Evolutionary conservation across 768 basidiomycete genomes (phyloP).

Genomic region (Xerocomus potaroensis): DNA sequence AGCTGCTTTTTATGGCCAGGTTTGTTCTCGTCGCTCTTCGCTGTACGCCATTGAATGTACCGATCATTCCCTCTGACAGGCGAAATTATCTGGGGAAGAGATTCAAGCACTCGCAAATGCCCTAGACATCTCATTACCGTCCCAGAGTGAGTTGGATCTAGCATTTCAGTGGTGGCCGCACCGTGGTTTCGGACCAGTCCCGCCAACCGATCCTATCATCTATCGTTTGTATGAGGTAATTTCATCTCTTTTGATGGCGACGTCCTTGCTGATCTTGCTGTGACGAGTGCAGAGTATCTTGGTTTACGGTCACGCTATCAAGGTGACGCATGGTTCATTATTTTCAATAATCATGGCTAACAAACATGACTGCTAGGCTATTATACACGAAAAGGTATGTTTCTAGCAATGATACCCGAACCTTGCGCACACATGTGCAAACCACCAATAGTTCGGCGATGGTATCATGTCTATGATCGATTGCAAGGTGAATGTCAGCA

Average conservation of each 20-base stretch:
- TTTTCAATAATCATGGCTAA: not conserved
- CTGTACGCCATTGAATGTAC: too few species aligned
- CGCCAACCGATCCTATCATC: slow-evolving; percentile 74
- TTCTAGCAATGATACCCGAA: not conserved
- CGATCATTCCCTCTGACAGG: too few species aligned
- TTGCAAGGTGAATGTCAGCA: slow-evolving; percentile 63
- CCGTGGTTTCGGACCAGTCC: slow-evolving; percentile 61
- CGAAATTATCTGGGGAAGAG: slow-evolving; percentile 63
- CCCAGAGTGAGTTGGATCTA: slow-evolving; percentile 48
- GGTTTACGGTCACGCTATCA: slow-evolving; percentile 78
- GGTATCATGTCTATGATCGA: slow-evolving; percentile 91
- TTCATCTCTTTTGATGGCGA: slow-evolving; percentile 1
- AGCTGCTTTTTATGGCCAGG: slow-evolving; percentile 78
- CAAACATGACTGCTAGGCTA: slow-evolving; percentile 38
- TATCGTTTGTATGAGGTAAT: slow-evolving; percentile 77
- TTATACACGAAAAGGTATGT: slow-evolving; percentile 77
- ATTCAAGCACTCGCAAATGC: slow-evolving; percentile 46
- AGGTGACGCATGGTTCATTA: slow-evolving; percentile 38
- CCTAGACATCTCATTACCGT: slow-evolving; percentile 43
- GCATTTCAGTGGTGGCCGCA: slow-evolving; percentile 80
- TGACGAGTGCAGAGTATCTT: slow-evolving; percentile 47
- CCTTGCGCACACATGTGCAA: not conserved
- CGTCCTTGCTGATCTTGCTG: not conserved
- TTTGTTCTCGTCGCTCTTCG: too few species aligned
- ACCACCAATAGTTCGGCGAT: slow-evolving; percentile 62